Percentiles rank a stretch among this genome's conserved stretches.
Evolutionary conservation across 2,329 filamentous ascomycete species (phyloP).

Genomic region (Pyrenophora tritici-repentis): DNA sequence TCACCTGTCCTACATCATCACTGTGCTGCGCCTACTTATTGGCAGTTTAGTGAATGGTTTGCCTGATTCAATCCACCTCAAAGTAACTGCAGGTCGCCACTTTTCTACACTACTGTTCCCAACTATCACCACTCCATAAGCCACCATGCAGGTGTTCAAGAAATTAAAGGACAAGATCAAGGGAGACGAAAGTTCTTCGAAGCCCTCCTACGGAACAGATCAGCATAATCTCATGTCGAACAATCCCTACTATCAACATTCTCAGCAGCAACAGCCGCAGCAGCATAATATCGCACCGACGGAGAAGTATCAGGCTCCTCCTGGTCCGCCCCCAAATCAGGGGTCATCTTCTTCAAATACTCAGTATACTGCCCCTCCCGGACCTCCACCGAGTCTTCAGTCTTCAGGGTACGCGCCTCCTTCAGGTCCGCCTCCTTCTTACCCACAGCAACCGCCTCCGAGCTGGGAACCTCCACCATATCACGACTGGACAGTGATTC

Average conservation of each 20-base stretch:
- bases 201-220: constrained; percentile 19
- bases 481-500: constrained; percentile 75
- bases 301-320: constrained; percentile 37
- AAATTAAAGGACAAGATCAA: constrained; percentile 45
- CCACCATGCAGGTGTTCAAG: constrained; percentile 43
- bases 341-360: constrained; percentile 10
- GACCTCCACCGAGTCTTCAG: constrained; percentile 25
- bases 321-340: constrained; percentile 39
- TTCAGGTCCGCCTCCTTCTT: constrained; percentile 34
- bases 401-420: constrained; percentile 37
- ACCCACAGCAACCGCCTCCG: constrained; percentile 41
- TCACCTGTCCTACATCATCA: constrained; percentile 6
- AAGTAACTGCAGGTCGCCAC: background rate
- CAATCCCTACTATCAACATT: constrained; percentile 31
- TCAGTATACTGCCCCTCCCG: constrained; percentile 25
- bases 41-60: background rate
- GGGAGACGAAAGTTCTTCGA: constrained; percentile 29
- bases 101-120: background rate
- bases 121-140: background rate
- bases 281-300: constrained; percentile 18
- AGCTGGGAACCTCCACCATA: constrained; percentile 58
- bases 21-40: constrained; percentile 1
- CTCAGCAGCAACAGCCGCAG: constrained; percentile 22
- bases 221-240: constrained; percentile 32
- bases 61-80: background rate